Conservation (phyloP, 192 early-diverging fungal genomes). For the Coemansia sp. region DNA sequence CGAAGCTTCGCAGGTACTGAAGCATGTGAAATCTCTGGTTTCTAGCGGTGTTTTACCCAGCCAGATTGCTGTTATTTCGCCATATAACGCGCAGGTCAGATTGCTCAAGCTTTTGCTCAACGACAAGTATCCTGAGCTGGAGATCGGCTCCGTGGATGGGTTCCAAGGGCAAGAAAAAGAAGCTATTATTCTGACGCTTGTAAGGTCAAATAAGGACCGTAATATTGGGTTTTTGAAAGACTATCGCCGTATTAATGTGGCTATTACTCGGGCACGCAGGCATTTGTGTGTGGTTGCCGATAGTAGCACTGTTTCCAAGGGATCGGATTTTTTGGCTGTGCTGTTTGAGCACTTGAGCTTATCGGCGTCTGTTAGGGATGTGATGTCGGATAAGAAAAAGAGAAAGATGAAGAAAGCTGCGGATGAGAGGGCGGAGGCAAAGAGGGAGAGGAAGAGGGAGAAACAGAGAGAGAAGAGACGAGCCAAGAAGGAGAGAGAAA, state of each 20-base stretch:
- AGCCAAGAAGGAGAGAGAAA: no score
- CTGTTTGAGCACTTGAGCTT: slow-evolving; percentile 55
- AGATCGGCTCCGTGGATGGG: slow-evolving; percentile 86
- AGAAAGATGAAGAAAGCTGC: neutral
- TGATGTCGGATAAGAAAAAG: neutral
- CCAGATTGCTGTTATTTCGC: slow-evolving; percentile 85
- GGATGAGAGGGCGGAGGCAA: no score
- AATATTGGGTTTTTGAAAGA: slow-evolving; percentile 89
- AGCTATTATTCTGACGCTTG: slow-evolving; percentile 77
- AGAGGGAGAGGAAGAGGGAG: no score
- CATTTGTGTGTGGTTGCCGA: slow-evolving; percentile 86
- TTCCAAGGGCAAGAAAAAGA: slow-evolving; percentile 93
- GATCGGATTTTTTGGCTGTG: slow-evolving; percentile 53
- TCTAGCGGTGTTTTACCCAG: slow-evolving; percentile 60
- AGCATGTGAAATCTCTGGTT: slow-evolving; percentile 66
- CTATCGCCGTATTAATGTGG: slow-evolving; percentile 84
- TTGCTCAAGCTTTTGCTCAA: slow-evolving; percentile 55
- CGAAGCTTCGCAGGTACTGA: slow-evolving; percentile 69
- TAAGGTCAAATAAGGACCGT: slow-evolving; percentile 75
- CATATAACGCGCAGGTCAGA: slow-evolving; percentile 80
- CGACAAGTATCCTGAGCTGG: slow-evolving; percentile 64
- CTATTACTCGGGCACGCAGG: slow-evolving; percentile 82
- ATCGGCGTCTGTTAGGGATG: slow-evolving; percentile 36
- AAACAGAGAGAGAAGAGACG: no score
- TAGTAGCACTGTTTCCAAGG: slow-evolving; percentile 59